Percentiles rank a stretch among this genome's conserved stretches.
Evolutionary conservation across 2,329 filamentous ascomycete genomes (phyloP).

Genomic region (Achaetomium macrosporum): DNA sequence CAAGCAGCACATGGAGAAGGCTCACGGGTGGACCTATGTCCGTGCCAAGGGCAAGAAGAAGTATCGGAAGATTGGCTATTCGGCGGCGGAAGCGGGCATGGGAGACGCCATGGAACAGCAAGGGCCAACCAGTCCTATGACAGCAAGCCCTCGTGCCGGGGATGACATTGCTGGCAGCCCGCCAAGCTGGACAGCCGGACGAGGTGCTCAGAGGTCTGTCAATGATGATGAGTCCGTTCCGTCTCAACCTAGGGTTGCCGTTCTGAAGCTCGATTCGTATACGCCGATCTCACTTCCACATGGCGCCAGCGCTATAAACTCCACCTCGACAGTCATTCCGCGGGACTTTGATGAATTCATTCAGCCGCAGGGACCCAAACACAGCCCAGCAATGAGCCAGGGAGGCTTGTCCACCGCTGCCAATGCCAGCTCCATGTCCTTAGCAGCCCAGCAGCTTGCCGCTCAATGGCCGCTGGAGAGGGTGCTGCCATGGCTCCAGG

Average conservation of each 20-base stretch:
- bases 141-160: no score
- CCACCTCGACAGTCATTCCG: slow-evolving; percentile 43
- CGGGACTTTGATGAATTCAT: slow-evolving; percentile 30
- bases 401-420: slow-evolving; percentile 35
- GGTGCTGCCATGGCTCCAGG: slow-evolving; percentile 81
- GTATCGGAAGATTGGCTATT: slow-evolving; percentile 68
- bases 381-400: slow-evolving; percentile 36
- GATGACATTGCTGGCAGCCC: no score
- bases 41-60: no score
- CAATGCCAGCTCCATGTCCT: slow-evolving; percentile 32
- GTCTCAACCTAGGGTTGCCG: no score
- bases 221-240: no score
- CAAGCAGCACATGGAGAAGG: slow-evolving; percentile 84
- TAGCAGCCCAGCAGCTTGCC: slow-evolving; percentile 59
- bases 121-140: no score
- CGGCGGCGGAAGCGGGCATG: no score
- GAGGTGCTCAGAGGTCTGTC: no score
- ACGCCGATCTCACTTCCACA: no score
- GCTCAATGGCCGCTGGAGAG: slow-evolving; percentile 83
- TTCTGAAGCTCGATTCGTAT: no score
- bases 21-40: slow-evolving; percentile 66
- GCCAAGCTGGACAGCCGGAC: no score
- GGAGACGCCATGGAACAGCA: no score
- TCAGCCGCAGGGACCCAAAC: slow-evolving; percentile 40
- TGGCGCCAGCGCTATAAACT: slow-evolving; percentile 68